Evolutionary conservation across 2,329 filamentous ascomycete species (phyloP), one percentile per base, ranked within the genome.

Genomic region (Pseudogymnoascus sp.): DNA sequence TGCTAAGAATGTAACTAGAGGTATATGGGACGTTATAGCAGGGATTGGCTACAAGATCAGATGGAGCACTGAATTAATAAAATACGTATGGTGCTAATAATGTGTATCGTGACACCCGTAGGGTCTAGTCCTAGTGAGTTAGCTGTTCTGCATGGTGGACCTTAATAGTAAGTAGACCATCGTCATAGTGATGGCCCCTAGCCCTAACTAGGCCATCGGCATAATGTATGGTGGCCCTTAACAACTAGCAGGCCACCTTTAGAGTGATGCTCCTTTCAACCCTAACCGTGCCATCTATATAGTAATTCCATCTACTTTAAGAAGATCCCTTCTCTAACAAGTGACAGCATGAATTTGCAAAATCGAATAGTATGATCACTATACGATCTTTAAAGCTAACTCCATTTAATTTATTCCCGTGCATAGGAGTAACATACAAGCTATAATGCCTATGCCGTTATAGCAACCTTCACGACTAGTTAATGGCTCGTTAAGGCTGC

Each of bases 401-500:
- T 25, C 36, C 39, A 45, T 43, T 25, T 28, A 25, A 16, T 21
- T 28, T n/a, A 23, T 23, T 25, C 19, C n/a, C 37, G 21, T n/a
- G 14, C n/a, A 45, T 14, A n/a, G 16, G 37, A n/a, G n/a, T 25
- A 62, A 28, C 37, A 62, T 23, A 62, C 39, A 16, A 34, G 19
- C 37, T 21, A 23, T 45, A n/a, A 21, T 45, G 14, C 19, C 25
- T 2, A 28, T 23, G 37, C 19, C 13, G 34, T 63, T 67, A 36
- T 57, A 39, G 34, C 19, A 65, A 48, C 19, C 16, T 54, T 63
- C 25, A 45, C 28, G 21, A 62, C 14, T 28, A 39, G 16, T 14
- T 14, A 65, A 60, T 61, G 39, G 21, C 48, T 14, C 19, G 25
- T 60, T 39, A 28, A 31, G 62, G 62, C 48, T 61, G 25, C 63